Evolutionary conservation across 805 yeast species (phyloP).

Genomic region (Yarrowia hollandica): DNA sequence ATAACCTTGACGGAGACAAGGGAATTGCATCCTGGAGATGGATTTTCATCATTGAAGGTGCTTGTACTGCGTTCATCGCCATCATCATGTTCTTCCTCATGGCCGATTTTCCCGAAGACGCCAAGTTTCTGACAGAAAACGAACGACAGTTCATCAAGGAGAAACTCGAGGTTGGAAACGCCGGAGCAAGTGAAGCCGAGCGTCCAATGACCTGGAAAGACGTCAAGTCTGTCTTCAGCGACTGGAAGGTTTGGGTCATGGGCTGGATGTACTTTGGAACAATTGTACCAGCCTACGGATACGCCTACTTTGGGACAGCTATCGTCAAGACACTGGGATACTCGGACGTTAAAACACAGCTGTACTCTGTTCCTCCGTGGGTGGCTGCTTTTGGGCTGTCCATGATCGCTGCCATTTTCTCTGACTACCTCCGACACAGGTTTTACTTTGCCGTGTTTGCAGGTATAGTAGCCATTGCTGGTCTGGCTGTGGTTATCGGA

Average conservation of each 20-base stretch:
- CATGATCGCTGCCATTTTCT: slow-evolving; percentile 57
- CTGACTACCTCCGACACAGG: slow-evolving; percentile 54
- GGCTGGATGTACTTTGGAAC: slow-evolving; percentile 64
- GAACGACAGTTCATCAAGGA: slow-evolving; percentile 57
- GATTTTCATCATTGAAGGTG: slow-evolving; percentile 56
- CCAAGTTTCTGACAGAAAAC: slow-evolving; percentile 52
- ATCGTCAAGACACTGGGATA: slow-evolving; percentile 62
- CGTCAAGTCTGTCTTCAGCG: slow-evolving; percentile 54
- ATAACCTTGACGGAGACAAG: slow-evolving; percentile 51
- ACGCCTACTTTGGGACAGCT: slow-evolving; percentile 71
- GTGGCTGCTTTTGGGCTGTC: slow-evolving; percentile 68
- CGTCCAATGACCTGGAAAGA: slow-evolving; percentile 50
- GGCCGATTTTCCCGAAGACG: slow-evolving; percentile 73
- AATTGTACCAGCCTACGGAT: slow-evolving; percentile 70
- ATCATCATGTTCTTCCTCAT: slow-evolving; percentile 49
- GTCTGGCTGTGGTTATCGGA: slow-evolving; percentile 58
- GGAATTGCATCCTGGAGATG: slow-evolving; percentile 57
- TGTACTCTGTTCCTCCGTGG: slow-evolving; percentile 86
- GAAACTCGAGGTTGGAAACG: slow-evolving; percentile 57
- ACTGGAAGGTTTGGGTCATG: slow-evolving; percentile 56
- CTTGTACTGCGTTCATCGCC: slow-evolving; percentile 42
- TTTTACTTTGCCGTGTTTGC: slow-evolving; percentile 36
- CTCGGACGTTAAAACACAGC: slow-evolving; percentile 72
- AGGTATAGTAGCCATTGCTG: slow-evolving; percentile 49
- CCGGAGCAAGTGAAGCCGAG: slow-evolving; percentile 53